Evolutionary conservation across 2,329 filamentous ascomycete genomes (phyloP).

Genomic region (Magnaporthales sp.): DNA sequence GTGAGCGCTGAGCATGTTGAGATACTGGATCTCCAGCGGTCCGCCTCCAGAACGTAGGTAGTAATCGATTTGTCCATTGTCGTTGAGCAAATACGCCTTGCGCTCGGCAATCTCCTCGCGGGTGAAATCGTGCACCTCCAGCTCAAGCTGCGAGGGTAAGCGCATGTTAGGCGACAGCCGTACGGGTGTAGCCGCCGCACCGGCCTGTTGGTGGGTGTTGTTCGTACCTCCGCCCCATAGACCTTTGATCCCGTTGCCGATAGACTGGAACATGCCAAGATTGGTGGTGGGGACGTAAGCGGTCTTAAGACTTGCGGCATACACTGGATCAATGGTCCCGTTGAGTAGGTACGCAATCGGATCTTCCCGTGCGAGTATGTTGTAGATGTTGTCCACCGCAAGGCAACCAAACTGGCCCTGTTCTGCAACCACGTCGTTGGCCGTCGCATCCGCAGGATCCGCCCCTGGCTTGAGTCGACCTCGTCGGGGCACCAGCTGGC

Average conservation of each 20-base stretch:
- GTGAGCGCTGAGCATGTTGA: conserved; percentile 95
- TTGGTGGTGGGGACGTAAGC: conserved; percentile 71
- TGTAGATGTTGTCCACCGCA: conserved; percentile 94
- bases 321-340: conserved; percentile 74
- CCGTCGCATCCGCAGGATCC: conserved; percentile 50
- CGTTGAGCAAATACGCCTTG: conserved; percentile 79
- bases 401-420: conserved; percentile 79
- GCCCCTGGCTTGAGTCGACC: conserved; percentile 69
- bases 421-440: conserved; percentile 61
- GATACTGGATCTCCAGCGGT: conserved; percentile 85
- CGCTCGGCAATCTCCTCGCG: conserved; percentile 88
- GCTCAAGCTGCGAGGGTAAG: conserved; percentile 63
- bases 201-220: not conserved
- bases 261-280: conserved; percentile 53
- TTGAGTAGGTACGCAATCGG: conserved; percentile 90
- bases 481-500: conserved; percentile 62
- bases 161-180: conserved; percentile 25
- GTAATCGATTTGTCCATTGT: conserved; percentile 94
- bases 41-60: conserved; percentile 78
- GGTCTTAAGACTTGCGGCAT: conserved; percentile 66
- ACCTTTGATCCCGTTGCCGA: conserved; percentile 54
- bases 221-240: conserved; percentile 18
- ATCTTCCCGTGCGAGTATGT: conserved; percentile 64
- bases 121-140: conserved; percentile 92
- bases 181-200: conserved; percentile 17